Conservation (phyloP, 1,139 yeast genomes). For the Ashbya aceris region DNA sequence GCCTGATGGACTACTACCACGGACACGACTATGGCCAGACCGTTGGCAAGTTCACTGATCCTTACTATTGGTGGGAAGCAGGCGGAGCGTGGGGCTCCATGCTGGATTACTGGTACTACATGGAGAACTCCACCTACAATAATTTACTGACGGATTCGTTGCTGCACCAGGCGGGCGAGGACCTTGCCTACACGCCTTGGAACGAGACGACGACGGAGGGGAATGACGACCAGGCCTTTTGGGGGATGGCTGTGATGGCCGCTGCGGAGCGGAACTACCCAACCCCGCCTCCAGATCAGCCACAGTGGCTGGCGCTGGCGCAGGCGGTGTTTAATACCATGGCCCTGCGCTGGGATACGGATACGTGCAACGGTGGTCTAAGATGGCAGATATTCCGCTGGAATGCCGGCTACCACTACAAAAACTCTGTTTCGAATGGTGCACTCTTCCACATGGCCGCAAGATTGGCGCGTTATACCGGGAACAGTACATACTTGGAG, state of each 20-base stretch:
- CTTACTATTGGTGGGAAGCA: constrained; percentile 98
- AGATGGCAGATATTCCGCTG: constrained; percentile 96
- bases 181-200: constrained; percentile 71
- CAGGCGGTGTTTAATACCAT: constrained; percentile 85
- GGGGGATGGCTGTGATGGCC: constrained; percentile 89
- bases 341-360: constrained; percentile 78
- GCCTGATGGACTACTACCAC: constrained; percentile 77
- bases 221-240: constrained; percentile 94
- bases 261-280: constrained; percentile 86
- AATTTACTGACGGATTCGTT: constrained; percentile 53
- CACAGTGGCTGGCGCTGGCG: constrained; percentile 64
- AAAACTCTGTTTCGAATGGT: constrained; percentile 85
- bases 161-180: constrained; percentile 66
- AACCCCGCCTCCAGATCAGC: constrained; percentile 50
- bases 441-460: constrained; percentile 85
- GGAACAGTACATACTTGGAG: constrained; percentile 59
- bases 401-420: constrained; percentile 90
- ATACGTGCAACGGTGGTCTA: constrained; percentile 73
- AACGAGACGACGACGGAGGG: constrained; percentile 95
- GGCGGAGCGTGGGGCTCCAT: constrained; percentile 94
- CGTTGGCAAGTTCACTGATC: constrained; percentile 73
- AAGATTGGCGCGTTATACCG: constrained; percentile 75
- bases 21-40: constrained; percentile 65
- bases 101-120: constrained; percentile 65
- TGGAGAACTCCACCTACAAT: constrained; percentile 63